Base-by-base conservation (phyloP, 2,329 filamentous ascomycete genomes). In the Tothia fuscella region DNA sequence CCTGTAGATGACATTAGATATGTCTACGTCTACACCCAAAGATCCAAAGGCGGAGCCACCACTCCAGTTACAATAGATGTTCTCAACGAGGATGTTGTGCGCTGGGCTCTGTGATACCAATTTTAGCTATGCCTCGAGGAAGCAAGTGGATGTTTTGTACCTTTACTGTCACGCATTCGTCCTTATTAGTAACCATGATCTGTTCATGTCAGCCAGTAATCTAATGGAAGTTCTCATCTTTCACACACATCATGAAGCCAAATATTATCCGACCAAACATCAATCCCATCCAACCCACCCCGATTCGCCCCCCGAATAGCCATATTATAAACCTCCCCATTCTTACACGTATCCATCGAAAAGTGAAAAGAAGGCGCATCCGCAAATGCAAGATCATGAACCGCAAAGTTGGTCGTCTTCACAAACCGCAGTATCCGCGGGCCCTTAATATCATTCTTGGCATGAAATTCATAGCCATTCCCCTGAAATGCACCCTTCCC, bases 31-130 rank as follows among this genome's bases (percentile, higher is more conserved):
- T 10, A 58, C 55, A 5, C 63, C 66, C 2, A 78, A 61, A 3
- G 70, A 74, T 26, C 74, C 74, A 49, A 78, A 71, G 9, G 67
- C 72, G 47, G 70, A 74, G 35, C 70, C 72, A 13, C 72, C 74
- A n/a, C 64, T 70, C 67, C 67, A 72, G 60, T 78, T 78, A 59
- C 74, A 78, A 58, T 74, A 73, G 45, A 78, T 64, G 47, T 68
- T 71, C 50, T 78, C 73, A 28, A 77, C 56, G n/a, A 76, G 60
- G 28, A 77, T 66, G 52, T 76, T 66, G 40, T 65, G 59, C 3
- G 70, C 59, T 1, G 68, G 67, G 34, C 59, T 65, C 63, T 67
- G 37, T 12, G 26, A 26, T 19, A 32, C 30, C 20, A 9, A 33
- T 14, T 7, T 3, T 7, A n/a, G 13, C n/a, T 3, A 6, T 25